Base-by-base conservation (phyloP, 73 alveolate species). In the Paramecium tetraurelia region DNA sequence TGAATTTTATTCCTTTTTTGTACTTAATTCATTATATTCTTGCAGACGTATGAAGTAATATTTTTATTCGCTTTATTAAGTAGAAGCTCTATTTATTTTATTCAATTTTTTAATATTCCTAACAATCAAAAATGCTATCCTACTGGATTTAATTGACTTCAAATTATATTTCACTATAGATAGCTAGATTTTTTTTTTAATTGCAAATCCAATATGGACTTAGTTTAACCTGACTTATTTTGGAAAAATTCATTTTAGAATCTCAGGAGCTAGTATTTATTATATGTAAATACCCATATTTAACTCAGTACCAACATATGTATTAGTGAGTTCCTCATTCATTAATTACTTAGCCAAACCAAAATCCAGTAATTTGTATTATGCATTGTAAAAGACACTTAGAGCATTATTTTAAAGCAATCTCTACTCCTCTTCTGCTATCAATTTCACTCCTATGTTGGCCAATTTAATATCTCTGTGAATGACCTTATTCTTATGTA, bases 401-500 rank as follows among this genome's bases (percentile, higher is more conserved):
- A 12, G 35, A 35, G 6, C 63, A 21, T 75, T 75, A 4, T 0
- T 10, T 7, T 38, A 0, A 12, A 1, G 24, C 27, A 75, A 41
- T 10, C 8, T 38, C 12, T 75, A 36, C 6, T 41, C 33, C 12
- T 75, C 58, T 36, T 75, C 87, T 6, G 31, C 0, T 14, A 35
- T 16, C 16, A 75, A 35, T 29, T 21, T 29, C 20, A 75, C 59
- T 38, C 58, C 87, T 12, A 75, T 11, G 20, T 75, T 75, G 4
- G 38, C 87, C 27, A 75, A 41, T 75, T 75, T 75, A 1, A 75
- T 21, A 33, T 75, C 87, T 75, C 87, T 75, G n/a, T 75, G 87
- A 2, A 75, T 75, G 8, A 75, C 35, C 18, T 75, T 75, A 22
- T 75, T 38, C 38, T 22, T 35, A 36, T 75, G 87, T 10, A 75